phyloP scores from a whole-genome alignment of 176 grass and related monocot species.

The Zoysia pacifica region DNA sequence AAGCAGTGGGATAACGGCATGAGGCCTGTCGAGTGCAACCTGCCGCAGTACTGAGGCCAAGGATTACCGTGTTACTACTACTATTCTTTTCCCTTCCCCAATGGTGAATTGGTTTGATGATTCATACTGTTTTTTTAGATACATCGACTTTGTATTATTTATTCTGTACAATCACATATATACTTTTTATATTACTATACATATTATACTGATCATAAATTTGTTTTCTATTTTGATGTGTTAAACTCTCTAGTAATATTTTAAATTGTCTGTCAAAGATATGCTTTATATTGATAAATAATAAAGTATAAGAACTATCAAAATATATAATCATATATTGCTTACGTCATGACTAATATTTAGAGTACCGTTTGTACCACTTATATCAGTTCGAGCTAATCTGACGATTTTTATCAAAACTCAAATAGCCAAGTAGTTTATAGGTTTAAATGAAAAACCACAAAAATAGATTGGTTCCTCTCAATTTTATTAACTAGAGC shows the following conservation, averaged over 20 bases:
- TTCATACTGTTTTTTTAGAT: neutral
- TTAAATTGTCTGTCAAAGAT: no score
- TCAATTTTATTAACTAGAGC: no score
- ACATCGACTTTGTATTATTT: neutral
- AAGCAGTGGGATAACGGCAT: conserved; percentile 11
- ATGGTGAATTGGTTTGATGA: neutral
- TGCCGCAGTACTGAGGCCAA: conserved; percentile 27
- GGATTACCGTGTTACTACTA: neutral
- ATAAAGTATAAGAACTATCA: no score
- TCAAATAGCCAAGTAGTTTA: no score
- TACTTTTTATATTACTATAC: neutral
- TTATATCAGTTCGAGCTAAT: no score
- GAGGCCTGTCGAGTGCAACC: conserved; percentile 49
- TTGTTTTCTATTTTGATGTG: neutral
- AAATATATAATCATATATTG: no score
- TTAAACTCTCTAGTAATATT: neutral
- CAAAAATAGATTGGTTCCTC: no score
- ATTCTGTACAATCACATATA: neutral
- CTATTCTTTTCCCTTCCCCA: neutral
- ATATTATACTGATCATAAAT: neutral
- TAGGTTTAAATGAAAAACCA: no score
- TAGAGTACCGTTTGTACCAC: no score
- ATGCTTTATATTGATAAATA: neutral
- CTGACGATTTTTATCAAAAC: no score
- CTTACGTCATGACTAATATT: no score